Evolutionary conservation across 352 stramenopile genomes (phyloP).

Genomic region (Globisporangium nunn): DNA sequence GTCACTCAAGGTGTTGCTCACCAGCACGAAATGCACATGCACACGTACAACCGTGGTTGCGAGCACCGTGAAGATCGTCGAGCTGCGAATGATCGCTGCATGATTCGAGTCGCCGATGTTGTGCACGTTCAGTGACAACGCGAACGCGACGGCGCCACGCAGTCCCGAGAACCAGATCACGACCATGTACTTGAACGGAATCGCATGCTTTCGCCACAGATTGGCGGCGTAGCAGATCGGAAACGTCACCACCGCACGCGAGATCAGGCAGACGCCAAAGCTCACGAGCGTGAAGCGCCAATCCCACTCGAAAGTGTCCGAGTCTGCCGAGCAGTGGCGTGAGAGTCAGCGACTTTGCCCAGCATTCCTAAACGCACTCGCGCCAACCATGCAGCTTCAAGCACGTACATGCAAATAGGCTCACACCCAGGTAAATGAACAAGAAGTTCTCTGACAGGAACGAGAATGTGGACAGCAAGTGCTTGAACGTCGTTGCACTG

Average conservation of each 20-base stretch:
- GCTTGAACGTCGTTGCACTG: constrained; percentile 28
- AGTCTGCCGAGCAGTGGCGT: constrained; percentile 6
- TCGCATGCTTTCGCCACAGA: constrained; percentile 15
- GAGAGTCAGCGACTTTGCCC: neutral
- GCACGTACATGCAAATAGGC: constrained; percentile 24
- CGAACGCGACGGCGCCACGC: constrained; percentile 77
- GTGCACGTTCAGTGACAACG: constrained; percentile 55
- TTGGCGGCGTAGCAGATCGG: constrained; percentile 32
- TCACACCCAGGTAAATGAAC: constrained; percentile 44
- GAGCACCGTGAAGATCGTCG: constrained; percentile 56
- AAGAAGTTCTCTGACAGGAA: constrained; percentile 48
- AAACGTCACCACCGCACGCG: constrained; percentile 30
- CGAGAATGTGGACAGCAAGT: constrained; percentile 31
- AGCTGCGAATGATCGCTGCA: constrained; percentile 52
- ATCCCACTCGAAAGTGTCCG: constrained; percentile 28
- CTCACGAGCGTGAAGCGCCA: constrained; percentile 30
- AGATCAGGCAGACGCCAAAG: constrained; percentile 19
- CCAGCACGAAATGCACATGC: neutral
- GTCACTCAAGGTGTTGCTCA: neutral
- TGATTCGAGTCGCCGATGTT: constrained; percentile 28
- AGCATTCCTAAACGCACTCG: too few relatives aligned
- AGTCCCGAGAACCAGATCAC: constrained; percentile 82
- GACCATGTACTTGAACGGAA: constrained; percentile 29
- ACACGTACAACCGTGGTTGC: constrained; percentile 42
- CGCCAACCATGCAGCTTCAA: too few relatives aligned